Conservation (phyloP, 192 early-diverging fungal species). For the Coemansia brasiliensis region DNA sequence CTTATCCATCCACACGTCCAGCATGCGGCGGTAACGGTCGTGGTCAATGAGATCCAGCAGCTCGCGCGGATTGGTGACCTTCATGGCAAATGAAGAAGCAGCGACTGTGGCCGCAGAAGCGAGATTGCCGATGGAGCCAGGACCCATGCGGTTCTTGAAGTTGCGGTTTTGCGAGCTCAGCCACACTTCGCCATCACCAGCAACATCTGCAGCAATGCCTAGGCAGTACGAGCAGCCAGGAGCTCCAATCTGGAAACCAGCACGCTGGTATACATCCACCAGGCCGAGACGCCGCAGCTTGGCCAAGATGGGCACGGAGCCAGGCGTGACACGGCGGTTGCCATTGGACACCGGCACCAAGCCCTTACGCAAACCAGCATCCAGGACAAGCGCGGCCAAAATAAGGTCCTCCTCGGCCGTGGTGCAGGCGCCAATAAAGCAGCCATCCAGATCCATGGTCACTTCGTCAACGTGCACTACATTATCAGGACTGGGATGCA, state of each 20-base stretch:
- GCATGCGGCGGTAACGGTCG: slow-evolving; percentile 62
- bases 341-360: slow-evolving; percentile 60
- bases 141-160: slow-evolving; percentile 84
- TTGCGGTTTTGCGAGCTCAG: slow-evolving; percentile 83
- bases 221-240: slow-evolving; percentile 83
- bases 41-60: slow-evolving; percentile 67
- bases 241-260: slow-evolving; percentile 71
- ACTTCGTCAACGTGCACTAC: slow-evolving; percentile 64
- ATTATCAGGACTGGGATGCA: slow-evolving; percentile 77
- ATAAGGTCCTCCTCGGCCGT: slow-evolving; percentile 83
- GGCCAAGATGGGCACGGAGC: slow-evolving; percentile 74
- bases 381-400: slow-evolving; percentile 71
- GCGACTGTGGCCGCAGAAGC: slow-evolving; percentile 78
- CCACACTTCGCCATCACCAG: slow-evolving; percentile 79
- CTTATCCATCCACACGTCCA: slow-evolving; percentile 69
- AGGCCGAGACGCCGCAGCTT: slow-evolving; percentile 75
- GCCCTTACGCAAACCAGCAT: slow-evolving; percentile 72
- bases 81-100: slow-evolving; percentile 76
- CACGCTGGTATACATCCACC: slow-evolving; percentile 71
- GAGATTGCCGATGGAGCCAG: slow-evolving; percentile 76
- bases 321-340: slow-evolving; percentile 75
- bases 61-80: slow-evolving; percentile 65
- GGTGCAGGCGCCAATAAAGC: slow-evolving; percentile 81
- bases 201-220: slow-evolving; percentile 74
- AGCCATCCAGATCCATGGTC: slow-evolving; percentile 72